These are phyloP conservation scores for Annulohypoxylon truncatum DNA, from an alignment of 2,329 filamentous ascomycete species.

Conservation along the genomic window DNA sequence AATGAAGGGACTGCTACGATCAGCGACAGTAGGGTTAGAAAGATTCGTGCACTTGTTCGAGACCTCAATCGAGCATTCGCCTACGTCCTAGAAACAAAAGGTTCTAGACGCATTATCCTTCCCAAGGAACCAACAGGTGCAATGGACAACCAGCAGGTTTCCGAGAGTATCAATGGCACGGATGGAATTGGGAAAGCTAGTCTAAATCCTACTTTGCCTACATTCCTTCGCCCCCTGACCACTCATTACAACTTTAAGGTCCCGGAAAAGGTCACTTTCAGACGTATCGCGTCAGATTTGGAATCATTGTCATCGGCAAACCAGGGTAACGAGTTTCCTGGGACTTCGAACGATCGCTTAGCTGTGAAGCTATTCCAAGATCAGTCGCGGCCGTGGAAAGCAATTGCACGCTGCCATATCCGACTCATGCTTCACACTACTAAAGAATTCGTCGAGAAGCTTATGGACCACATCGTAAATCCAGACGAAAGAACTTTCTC, in stretches of 20 bases:
- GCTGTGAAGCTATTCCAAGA: conserved; percentile 55
- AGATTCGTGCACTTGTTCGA: conserved; percentile 50
- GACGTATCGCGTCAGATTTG: conserved; percentile 43
- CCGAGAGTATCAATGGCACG: too few relatives aligned
- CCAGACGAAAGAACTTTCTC: conserved; percentile 41
- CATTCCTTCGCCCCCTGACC: conserved; percentile 48
- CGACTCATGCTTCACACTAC: conserved; percentile 45
- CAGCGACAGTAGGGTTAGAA: conserved; percentile 41
- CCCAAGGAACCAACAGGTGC: neutral
- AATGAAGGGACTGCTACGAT: neutral
- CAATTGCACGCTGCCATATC: conserved; percentile 54
- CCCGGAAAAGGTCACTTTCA: conserved; percentile 43
- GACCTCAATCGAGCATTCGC: conserved; percentile 50
- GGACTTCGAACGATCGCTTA: conserved; percentile 52
- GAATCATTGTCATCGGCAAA: conserved; percentile 51
- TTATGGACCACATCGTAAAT: conserved; percentile 51
- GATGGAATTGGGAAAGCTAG: neutral
- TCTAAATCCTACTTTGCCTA: conserved; percentile 27
- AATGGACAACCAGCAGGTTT: neutral
- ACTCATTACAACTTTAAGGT: conserved; percentile 48
- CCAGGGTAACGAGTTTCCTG: conserved; percentile 56
- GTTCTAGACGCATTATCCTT: conserved; percentile 43
- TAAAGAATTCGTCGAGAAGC: conserved; percentile 54
- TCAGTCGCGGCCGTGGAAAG: conserved; percentile 54
- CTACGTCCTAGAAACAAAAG: conserved; percentile 46